Base-by-base conservation (phyloP, 352 stramenopile species). In the Phytopythium boreale region DNA sequence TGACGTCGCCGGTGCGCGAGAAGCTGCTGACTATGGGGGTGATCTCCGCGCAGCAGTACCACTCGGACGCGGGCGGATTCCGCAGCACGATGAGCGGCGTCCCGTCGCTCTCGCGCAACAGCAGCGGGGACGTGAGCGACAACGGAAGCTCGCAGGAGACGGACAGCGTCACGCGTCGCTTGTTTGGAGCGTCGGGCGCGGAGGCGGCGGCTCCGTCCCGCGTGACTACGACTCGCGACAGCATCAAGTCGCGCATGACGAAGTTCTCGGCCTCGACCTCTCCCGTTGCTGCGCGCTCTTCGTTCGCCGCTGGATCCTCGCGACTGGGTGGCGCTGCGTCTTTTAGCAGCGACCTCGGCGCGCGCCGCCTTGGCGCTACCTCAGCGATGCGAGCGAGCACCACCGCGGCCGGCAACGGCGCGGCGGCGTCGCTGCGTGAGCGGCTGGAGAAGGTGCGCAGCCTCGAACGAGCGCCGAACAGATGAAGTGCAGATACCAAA, bases 1-100 rank as follows among this genome's bases (percentile, higher is more conserved):
- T 78, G 26, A 79, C 76, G 4, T 90, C 82, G 20, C 76, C 75
- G 20, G 77, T 90, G 24, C 75, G 71, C 12, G 67, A 84, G 47
- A 65, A 83, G 58, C 70, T 92, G 0, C 63, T 68, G 31, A 61
- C 74, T 1, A 81, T 87, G 75, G 75, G 68, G 0, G 2, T 60
- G 0, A 34, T 60, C 22, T 69, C 70, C 0, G 59, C 69, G 19
- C 34, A 68, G 14, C 70, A 81, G 17, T 36, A 60, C 53, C 36
- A 61, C 61, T 29, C 63, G 22, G 63, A 75, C 31, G 50, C 62
- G 31, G 60, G 65, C 29, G 50, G 61, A 2, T 53, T 75, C 60
- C 26, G 64, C 46, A 66, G 72, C 49, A 66, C 44, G 55, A 44
- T 70, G n/a, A n/a, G n/a, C 20, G 66, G 44, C 9, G 66, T 19